Base-by-base conservation (phyloP, 106 monocot genomes). In the Hemerocallis citrina region DNA sequence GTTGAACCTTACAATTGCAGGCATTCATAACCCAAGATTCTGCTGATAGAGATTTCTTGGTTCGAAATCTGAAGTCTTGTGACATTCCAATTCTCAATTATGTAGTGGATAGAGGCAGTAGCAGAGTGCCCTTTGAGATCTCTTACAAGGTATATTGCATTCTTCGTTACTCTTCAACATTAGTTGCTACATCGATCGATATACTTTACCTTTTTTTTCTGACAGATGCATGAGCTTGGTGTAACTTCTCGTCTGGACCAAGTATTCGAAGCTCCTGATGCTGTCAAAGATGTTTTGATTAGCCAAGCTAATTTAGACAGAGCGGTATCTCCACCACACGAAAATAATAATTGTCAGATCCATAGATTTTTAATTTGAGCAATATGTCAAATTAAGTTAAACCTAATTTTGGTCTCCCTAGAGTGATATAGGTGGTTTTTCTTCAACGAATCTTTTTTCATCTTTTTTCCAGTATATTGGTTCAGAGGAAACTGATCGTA, bases 21-120 rank as follows among this genome's bases (percentile, higher is more conserved):
- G 75, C 96, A 19, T 80, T 96, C 48, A 68, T 96, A 49, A 87
- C 91, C 50, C 91, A 84, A 75, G 96, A 96, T 77, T 51, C 91
- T 59, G 63, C 63, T 57, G 96, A 96, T 67, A 77, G 96, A 75
- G 96, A 96, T 67, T 52, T 79, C 46, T 75, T 96, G 65, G 78
- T 96, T 29, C 81, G 69, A 68, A 76, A 77, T 81, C 60, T 91
- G 33, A 96, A 77, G 57, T 41, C 81, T 17, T 96, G 68, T 77
- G 81, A 77, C 32, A 64, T 96, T 52, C 91, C 96, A 42, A 63
- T 96, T 74, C 81, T 96, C 32, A 96, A 96, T 34, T 90, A 77
- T 68, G 66, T 84, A 29, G 74, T 51, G 31, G 72, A 72, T 22
- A 79, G 62, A 42, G 20, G 52, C 29, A 41, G 34, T 11, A 63